Evolutionary conservation across 768 basidiomycete species (phyloP).

Genomic region (Brasilioporus rufonigricans): DNA sequence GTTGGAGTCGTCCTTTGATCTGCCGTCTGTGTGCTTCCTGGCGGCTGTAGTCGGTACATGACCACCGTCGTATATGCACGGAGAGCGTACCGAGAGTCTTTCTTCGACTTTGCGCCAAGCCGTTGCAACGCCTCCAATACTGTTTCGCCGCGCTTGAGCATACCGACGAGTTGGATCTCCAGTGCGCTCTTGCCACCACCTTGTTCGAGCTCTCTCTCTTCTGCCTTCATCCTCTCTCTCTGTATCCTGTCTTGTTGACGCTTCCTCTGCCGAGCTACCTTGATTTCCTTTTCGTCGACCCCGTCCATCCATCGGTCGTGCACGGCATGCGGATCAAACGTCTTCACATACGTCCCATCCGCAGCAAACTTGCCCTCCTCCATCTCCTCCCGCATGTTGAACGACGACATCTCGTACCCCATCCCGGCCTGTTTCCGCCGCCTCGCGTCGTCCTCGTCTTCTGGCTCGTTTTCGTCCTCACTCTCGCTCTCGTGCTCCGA

Average conservation of each 20-base stretch:
- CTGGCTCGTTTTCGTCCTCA: constrained; percentile 43
- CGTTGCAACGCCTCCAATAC: constrained; percentile 88
- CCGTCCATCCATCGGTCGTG: constrained; percentile 98
- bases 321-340: constrained; percentile 84
- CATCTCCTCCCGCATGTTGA: constrained; percentile 99
- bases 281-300: constrained; percentile 81
- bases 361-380: constrained; percentile 96
- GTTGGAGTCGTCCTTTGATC: constrained; percentile 33
- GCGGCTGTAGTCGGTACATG: not conserved
- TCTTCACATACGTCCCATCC: constrained; percentile 84
- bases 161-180: constrained; percentile 64
- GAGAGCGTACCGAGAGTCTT: constrained; percentile 26
- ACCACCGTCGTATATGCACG: not conserved
- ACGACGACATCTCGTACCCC: constrained; percentile 92
- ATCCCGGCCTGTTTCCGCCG: constrained; percentile 79
- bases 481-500: constrained; percentile 36
- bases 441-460: constrained; percentile 77
- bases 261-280: constrained; percentile 74
- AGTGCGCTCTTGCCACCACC: constrained; percentile 63
- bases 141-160: constrained; percentile 88
- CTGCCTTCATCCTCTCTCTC: constrained; percentile 62
- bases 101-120: constrained; percentile 67
- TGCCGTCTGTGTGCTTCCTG: constrained; percentile 32
- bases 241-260: constrained; percentile 72
- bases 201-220: constrained; percentile 70